These are phyloP conservation scores for Erodium chrysanthum DNA, from an alignment of 441 rosid species.

Conservation along the genomic window DNA sequence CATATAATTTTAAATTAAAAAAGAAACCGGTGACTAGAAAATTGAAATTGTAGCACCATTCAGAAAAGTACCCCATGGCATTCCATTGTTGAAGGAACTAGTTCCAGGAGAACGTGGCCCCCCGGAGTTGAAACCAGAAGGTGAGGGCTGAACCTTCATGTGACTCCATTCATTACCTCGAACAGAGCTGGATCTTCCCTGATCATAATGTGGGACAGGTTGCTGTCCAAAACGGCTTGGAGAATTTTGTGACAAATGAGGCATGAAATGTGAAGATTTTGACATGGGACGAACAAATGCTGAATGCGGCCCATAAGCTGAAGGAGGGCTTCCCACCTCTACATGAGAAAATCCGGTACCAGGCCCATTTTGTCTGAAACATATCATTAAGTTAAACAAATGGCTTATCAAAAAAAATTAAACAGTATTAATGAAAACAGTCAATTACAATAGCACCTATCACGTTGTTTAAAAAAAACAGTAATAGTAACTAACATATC, in stretches of 20 bases:
- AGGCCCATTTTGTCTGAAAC: slow-evolving; percentile 54
- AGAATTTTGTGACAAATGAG: slow-evolving; percentile 59
- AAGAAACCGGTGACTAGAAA: background rate
- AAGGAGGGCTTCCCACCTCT: slow-evolving; percentile 61
- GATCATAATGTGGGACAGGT: slow-evolving; percentile 42
- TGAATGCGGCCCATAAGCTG: slow-evolving; percentile 49
- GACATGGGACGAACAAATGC: slow-evolving; percentile 56
- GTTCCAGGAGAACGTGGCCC: slow-evolving; percentile 74
- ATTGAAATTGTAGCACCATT: background rate
- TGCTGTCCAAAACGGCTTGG: slow-evolving; percentile 94
- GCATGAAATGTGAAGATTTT: slow-evolving; percentile 44
- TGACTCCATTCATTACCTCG: slow-evolving; percentile 67
- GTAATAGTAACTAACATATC: background rate
- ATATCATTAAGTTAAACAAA: slow-evolving; percentile 14
- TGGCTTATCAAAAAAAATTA: too few relatives aligned
- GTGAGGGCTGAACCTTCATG: slow-evolving; percentile 55
- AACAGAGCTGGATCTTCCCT: slow-evolving; percentile 46
- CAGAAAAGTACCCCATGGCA: slow-evolving; percentile 66
- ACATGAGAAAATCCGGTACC: slow-evolving; percentile 46
- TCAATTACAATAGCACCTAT: background rate
- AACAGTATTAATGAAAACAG: too few relatives aligned
- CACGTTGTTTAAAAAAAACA: background rate
- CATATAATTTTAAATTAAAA: background rate
- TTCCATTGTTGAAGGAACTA: slow-evolving; percentile 54
- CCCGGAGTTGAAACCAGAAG: slow-evolving; percentile 49